A percentile compares a stretch with the other conserved stretches of the same genome.
Conservation (phyloP, 2,329 filamentous ascomycete genomes). For the Stagonosporopsis chrysanthemi region DNA sequence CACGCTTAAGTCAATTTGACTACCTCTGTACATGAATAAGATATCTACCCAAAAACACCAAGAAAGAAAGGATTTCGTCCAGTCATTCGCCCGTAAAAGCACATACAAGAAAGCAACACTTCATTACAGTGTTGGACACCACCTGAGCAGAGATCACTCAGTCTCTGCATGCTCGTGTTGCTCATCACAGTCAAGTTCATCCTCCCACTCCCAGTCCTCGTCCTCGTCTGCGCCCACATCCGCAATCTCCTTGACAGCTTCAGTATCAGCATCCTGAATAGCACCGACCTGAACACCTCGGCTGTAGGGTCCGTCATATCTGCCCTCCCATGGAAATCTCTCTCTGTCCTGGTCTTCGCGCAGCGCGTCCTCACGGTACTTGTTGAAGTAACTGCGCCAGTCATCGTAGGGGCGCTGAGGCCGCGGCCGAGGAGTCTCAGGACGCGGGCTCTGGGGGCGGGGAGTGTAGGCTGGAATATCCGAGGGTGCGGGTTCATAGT, state of each 20-base stretch:
- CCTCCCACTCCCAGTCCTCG: slow-evolving; percentile 4
- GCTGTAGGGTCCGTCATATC: background rate
- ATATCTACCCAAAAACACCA: slow-evolving; percentile 5
- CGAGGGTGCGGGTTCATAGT: background rate
- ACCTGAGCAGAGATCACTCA: background rate
- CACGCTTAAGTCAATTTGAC: background rate
- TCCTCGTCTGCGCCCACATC: background rate
- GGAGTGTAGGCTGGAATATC: background rate
- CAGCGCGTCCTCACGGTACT: slow-evolving; percentile 7
- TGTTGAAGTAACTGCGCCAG: slow-evolving; percentile 13
- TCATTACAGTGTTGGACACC: background rate
- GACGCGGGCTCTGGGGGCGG: background rate
- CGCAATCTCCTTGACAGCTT: background rate
- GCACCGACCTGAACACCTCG: background rate
- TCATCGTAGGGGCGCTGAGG: background rate
- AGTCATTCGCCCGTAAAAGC: background rate
- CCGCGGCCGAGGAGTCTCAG: background rate
- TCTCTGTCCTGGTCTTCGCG: background rate
- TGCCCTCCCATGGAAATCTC: background rate
- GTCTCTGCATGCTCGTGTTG: background rate
- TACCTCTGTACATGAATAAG: slow-evolving; percentile 11
- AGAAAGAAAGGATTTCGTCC: background rate
- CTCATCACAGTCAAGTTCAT: slow-evolving; percentile 9
- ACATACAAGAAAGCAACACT: background rate
- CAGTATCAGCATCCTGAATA: background rate